Evolutionary conservation across 768 basidiomycete species (phyloP).

Genomic region (Phlebiopsis flavidoalba): DNA sequence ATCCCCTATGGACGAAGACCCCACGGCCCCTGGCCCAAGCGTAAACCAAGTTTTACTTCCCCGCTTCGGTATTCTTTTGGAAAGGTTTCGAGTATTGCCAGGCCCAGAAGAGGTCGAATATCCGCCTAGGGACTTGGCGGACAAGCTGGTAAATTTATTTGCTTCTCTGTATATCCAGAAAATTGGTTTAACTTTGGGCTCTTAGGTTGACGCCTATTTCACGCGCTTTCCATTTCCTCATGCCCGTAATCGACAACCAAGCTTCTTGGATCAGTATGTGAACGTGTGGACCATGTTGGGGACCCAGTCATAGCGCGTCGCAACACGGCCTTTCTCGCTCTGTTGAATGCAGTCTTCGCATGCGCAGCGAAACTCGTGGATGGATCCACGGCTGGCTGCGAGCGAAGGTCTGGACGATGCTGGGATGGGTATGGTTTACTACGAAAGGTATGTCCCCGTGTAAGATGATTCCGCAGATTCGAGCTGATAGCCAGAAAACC

Average conservation of each 20-base stretch:
- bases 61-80: slow-evolving; percentile 85
- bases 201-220: slow-evolving; percentile 84
- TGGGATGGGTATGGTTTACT: slow-evolving; percentile 86
- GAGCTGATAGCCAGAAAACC: not conserved
- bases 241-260: slow-evolving; percentile 83
- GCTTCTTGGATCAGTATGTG: slow-evolving; percentile 69
- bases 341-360: slow-evolving; percentile 89
- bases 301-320: slow-evolving; percentile 48
- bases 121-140: slow-evolving; percentile 78
- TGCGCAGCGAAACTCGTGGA: slow-evolving; percentile 76
- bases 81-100: slow-evolving; percentile 76
- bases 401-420: slow-evolving; percentile 64
- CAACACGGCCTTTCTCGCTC: slow-evolving; percentile 73
- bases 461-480: not conserved
- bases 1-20: slow-evolving; percentile 83
- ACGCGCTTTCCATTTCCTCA: slow-evolving; percentile 79
- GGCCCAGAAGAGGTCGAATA: slow-evolving; percentile 84
- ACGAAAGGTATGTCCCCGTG: slow-evolving; percentile 62
- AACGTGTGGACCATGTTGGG: slow-evolving; percentile 60
- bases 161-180: not conserved
- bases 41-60: slow-evolving; percentile 86
- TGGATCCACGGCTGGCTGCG: slow-evolving; percentile 57
- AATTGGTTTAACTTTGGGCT: not conserved
- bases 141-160: slow-evolving; percentile 64
- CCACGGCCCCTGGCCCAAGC: slow-evolving; percentile 70